Conservation (phyloP, 192 early-diverging fungal genomes). For the Chytriomyces sp. region DNA sequence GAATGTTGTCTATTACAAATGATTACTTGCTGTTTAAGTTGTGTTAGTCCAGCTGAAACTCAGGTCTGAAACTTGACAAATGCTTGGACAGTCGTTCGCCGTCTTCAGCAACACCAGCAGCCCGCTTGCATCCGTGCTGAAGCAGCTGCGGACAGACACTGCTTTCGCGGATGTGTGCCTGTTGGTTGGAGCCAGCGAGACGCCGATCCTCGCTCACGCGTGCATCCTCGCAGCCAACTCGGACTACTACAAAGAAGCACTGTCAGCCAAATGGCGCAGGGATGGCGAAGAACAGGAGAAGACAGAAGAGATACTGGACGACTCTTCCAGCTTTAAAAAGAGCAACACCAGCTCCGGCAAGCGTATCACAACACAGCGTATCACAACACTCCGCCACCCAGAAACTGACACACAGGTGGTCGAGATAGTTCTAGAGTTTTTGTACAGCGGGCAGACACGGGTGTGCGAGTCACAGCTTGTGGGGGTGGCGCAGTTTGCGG, state of each 20-base stretch:
- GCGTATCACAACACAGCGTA: not conserved
- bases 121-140: not conserved
- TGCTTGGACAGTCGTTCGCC: too few species aligned
- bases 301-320: too few species aligned
- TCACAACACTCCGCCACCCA: not conserved
- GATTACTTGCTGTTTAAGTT: too few species aligned
- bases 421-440: not conserved
- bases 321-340: too few species aligned
- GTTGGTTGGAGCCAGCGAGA: not conserved
- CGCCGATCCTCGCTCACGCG: constrained; percentile 8
- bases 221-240: constrained; percentile 7
- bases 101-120: not conserved
- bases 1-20: too few species aligned
- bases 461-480: not conserved
- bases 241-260: constrained; percentile 21
- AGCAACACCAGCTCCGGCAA: not conserved
- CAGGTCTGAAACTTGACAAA: too few species aligned
- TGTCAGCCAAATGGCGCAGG: constrained; percentile 5
- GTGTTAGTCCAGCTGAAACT: too few species aligned
- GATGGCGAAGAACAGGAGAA: not conserved
- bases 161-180: constrained; percentile 18
- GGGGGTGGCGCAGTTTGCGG: not conserved
- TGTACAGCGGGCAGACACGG: not conserved
- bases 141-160: not conserved
- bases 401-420: not conserved